Conservation (phyloP, 1,139 yeast species). For the Hyphopichia pseudoburtonii region DNA sequence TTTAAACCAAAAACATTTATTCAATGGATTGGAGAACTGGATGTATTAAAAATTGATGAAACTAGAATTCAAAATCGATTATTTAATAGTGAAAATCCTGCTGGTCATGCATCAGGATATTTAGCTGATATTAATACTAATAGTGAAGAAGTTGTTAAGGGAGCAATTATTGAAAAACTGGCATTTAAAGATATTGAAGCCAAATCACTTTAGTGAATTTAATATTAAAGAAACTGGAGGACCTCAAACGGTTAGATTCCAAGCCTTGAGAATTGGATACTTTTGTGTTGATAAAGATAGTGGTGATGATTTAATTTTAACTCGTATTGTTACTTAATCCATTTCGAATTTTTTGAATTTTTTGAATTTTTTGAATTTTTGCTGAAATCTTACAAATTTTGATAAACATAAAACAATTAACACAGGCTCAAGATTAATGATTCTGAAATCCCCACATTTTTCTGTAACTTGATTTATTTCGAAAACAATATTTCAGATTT, state of each 20-base stretch:
- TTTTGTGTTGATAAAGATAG: slow-evolving; percentile 89
- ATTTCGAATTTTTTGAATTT: too few species aligned
- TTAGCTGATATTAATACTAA: slow-evolving; percentile 78
- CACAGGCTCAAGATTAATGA: too few species aligned
- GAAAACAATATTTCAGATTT: too few species aligned
- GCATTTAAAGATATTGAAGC: slow-evolving; percentile 67
- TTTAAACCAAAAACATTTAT: slow-evolving; percentile 88
- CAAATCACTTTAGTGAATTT: slow-evolving; percentile 74
- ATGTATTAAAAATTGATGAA: slow-evolving; percentile 59
- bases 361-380: too few species aligned
- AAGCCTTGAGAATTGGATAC: slow-evolving; percentile 95
- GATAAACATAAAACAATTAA: too few species aligned
- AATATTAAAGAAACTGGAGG: slow-evolving; percentile 61
- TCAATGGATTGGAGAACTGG: slow-evolving; percentile 89
- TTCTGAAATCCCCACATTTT: too few species aligned
- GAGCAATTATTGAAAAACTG: slow-evolving; percentile 70
- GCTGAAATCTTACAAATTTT: too few species aligned
- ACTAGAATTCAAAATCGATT: slow-evolving; percentile 86
- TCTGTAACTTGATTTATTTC: too few species aligned
- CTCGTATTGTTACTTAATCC: slow-evolving; percentile 86
- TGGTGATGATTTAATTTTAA: slow-evolving; percentile 62
- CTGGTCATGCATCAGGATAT: slow-evolving; percentile 83
- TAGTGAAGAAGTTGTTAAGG: slow-evolving; percentile 65
- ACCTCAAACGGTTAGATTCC: slow-evolving; percentile 93
- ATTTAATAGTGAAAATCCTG: slow-evolving; percentile 90